Percentiles rank a stretch among this genome's conserved stretches.
These are phyloP conservation scores for Aspergillus nidulans DNA, from an alignment of 495 filamentous ascomycete genomes.

Conservation along the genomic window DNA sequence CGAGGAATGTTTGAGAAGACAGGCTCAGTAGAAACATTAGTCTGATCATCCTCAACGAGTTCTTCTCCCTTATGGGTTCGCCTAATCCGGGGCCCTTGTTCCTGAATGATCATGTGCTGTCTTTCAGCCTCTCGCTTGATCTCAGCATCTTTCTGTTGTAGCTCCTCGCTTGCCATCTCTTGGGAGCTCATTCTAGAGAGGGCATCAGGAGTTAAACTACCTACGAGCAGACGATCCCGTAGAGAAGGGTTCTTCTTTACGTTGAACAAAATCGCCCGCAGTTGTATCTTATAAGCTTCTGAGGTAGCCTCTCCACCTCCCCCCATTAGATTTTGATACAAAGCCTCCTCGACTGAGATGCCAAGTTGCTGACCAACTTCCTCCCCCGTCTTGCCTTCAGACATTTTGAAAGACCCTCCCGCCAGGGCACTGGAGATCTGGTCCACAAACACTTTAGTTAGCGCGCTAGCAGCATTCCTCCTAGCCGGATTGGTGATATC, in stretches of 20 bases:
- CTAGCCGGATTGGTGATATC: constrained; percentile 47
- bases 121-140: constrained; percentile 79
- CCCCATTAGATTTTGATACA: constrained; percentile 54
- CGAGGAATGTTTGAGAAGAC: constrained; percentile 45
- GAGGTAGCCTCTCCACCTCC: constrained; percentile 42
- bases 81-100: constrained; percentile 77
- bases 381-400: constrained; percentile 47
- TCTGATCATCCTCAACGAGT: constrained; percentile 65
- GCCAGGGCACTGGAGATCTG: constrained; percentile 49
- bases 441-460: constrained; percentile 52
- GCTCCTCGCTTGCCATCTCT: constrained; percentile 87
- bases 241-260: constrained; percentile 81
- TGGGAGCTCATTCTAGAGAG: constrained; percentile 80
- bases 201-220: constrained; percentile 61
- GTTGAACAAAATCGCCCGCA: constrained; percentile 69
- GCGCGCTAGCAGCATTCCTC: constrained; percentile 43
- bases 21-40: constrained; percentile 42
- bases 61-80: constrained; percentile 96
- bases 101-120: constrained; percentile 78
- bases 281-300: constrained; percentile 51
- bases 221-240: constrained; percentile 66
- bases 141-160: constrained; percentile 70
- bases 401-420: constrained; percentile 46
- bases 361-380: constrained; percentile 53
- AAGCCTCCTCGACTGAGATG: constrained; percentile 70